Evolutionary conservation across 257 asterid species (phyloP), one percentile per base, ranked within the genome.

Genomic region (Echites panduratus): DNA sequence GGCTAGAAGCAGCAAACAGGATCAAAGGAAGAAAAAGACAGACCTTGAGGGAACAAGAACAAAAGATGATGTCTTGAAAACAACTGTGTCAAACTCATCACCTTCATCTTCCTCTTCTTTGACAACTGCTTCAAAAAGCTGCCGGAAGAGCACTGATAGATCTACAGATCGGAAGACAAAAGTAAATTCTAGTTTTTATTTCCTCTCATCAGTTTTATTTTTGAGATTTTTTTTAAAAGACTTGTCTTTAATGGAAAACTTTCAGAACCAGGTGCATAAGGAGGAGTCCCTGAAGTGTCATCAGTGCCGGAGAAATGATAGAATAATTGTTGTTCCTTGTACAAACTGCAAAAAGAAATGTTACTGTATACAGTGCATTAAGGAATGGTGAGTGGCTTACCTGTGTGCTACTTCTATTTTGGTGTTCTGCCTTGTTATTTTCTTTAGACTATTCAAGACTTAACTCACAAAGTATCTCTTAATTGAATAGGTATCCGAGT

Each of bases 331-430:
- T 72, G 92, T 92, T 82, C 92, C 91, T 47, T 92, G 98, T 74
- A 73, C 66, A 5, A 85, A 83, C 71, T 90, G 98, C 75, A 54
- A 86, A 75, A 83, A 81, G 61, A 79, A 67, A 48, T 29, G 76
- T 17, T 92, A 88, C 79, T 90, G 97, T 80, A 61, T 82, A 77
- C 86, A 75, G 16, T 92, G 98, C 89, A 86, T 90, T 76, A 90
- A 81, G 87, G 82, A 82, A 75, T 92, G 98, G 98, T 88, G 79
- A 76, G 35, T 61, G 54, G 20, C 61, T 78, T 71, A 50, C 72
- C 78, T 67, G 4, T 49, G 16, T 72, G 68, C 50, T 26, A 26
- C 41, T 74, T 62, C 19, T 50, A 53, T 68, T 71, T 24, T 20
- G 4, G 19, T 9, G 27, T 54, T 6, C 67, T 59, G 13, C 63